phyloP scores from a whole-genome alignment of 2,329 filamentous ascomycete species.

The Nemania abortiva region DNA sequence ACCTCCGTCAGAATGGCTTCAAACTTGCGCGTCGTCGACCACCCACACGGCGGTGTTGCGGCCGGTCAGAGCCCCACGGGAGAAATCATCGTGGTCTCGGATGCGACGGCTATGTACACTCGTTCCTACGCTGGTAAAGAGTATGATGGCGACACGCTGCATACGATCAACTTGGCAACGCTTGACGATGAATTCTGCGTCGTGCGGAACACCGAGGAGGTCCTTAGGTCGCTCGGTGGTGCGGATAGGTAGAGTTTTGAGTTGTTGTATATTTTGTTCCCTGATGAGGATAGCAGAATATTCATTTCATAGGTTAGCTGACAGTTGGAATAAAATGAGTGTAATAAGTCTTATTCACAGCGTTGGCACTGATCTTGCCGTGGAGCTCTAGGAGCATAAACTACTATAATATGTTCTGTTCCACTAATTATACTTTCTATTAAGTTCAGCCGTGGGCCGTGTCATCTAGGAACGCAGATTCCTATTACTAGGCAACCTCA shows the following conservation, averaged over 20 bases:
- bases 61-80: conserved; percentile 44
- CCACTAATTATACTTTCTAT: too few relatives aligned
- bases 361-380: too few relatives aligned
- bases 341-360: too few relatives aligned
- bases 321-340: too few relatives aligned
- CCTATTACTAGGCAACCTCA: too few relatives aligned
- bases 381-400: too few relatives aligned
- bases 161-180: conserved; percentile 58
- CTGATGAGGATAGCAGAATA: background rate
- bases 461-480: too few relatives aligned
- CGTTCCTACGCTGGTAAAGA: conserved; percentile 50
- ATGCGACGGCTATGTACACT: conserved; percentile 61
- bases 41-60: conserved; percentile 27
- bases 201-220: conserved; percentile 54
- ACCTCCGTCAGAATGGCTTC: conserved; percentile 62
- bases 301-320: too few relatives aligned
- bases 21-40: conserved; percentile 58
- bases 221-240: conserved; percentile 39
- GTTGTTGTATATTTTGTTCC: background rate
- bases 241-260: background rate
- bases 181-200: conserved; percentile 60
- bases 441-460: too few relatives aligned
- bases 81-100: conserved; percentile 57
- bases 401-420: too few relatives aligned
- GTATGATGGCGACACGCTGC: conserved; percentile 60